Evolutionary conservation across 2,329 filamentous ascomycete genomes (phyloP).

Genomic region (Verticillium isaacii): DNA sequence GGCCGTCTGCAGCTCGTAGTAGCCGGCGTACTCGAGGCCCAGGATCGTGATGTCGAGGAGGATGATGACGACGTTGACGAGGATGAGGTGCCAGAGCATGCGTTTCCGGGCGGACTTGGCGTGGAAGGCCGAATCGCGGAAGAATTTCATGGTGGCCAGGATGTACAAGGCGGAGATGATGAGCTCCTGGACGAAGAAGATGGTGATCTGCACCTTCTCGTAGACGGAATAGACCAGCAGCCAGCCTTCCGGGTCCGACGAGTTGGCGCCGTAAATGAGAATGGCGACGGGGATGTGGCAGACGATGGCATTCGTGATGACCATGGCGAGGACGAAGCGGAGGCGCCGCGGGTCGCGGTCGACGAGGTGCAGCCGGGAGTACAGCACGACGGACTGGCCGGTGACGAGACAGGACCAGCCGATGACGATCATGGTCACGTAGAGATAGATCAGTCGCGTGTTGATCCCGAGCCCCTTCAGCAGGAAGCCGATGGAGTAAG

Average conservation of each 20-base stretch:
- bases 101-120: conserved; percentile 4
- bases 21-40: conserved; percentile 13
- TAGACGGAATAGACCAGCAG: conserved; percentile 36
- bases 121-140: conserved; percentile 4
- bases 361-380: conserved; percentile 57
- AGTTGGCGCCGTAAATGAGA: conserved; percentile 48
- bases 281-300: conserved; percentile 50
- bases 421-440: conserved; percentile 31
- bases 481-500: conserved; percentile 39
- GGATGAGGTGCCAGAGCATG: conserved; percentile 30
- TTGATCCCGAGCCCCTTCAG: conserved; percentile 25
- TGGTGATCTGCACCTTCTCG: conserved; percentile 52
- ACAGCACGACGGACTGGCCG: conserved; percentile 57
- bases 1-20: conserved; percentile 15
- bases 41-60: conserved; percentile 25
- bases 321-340: conserved; percentile 49
- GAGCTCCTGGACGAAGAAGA: conserved; percentile 52
- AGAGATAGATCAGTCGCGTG: conserved; percentile 4
- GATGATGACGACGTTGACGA: conserved; percentile 30
- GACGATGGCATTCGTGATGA: conserved; percentile 47
- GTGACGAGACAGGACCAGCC: conserved; percentile 51
- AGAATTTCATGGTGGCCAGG: conserved; percentile 42
- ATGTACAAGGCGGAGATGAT: conserved; percentile 51
- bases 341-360: conserved; percentile 44
- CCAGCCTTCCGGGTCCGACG: conserved; percentile 15